Percentiles rank a stretch among this genome's conserved stretches.
These are phyloP conservation scores for Clavispora santaluciae DNA, from an alignment of 805 yeast genomes.

Conservation along the genomic window DNA sequence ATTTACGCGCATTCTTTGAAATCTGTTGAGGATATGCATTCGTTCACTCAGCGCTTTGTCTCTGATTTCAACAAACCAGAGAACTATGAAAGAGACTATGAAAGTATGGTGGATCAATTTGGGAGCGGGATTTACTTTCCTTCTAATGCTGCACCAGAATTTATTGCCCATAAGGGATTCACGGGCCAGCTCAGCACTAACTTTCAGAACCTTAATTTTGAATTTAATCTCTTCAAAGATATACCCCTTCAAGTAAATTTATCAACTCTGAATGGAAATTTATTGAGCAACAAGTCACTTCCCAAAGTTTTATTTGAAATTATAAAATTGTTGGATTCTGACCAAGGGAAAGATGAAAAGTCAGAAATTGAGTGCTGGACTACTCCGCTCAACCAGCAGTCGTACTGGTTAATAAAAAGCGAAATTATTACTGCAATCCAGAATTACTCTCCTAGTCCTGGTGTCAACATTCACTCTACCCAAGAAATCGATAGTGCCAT, in stretches of 20 bases:
- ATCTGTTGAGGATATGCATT: conserved; percentile 22
- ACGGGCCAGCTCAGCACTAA: conserved; percentile 26
- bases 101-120: conserved; percentile 19
- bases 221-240: conserved; percentile 38
- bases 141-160: conserved; percentile 27
- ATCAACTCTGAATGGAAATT: conserved; percentile 7
- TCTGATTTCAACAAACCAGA: conserved; percentile 16
- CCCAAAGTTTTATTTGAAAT: conserved; percentile 27
- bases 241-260: conserved; percentile 32
- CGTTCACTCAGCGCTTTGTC: conserved; percentile 20
- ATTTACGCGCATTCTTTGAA: conserved; percentile 23
- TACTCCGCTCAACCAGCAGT: conserved; percentile 26
- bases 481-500: conserved; percentile 19
- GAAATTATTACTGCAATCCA: conserved; percentile 21
- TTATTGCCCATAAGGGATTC: conserved; percentile 16
- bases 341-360: conserved; percentile 1
- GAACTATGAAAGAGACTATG: conserved; percentile 22
- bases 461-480: conserved; percentile 14
- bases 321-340: conserved; percentile 18
- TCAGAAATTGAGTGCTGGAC: conserved; percentile 20
- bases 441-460: conserved; percentile 10
- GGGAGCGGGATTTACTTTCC: conserved; percentile 40
- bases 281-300: conserved; percentile 20
- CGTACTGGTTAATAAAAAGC: conserved; percentile 34
- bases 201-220: conserved; percentile 34